Percentiles rank a stretch among this genome's conserved stretches.
Evolutionary conservation across 2,329 filamentous ascomycete genomes (phyloP).

Genomic region (Drechslerella coelobrocha): DNA sequence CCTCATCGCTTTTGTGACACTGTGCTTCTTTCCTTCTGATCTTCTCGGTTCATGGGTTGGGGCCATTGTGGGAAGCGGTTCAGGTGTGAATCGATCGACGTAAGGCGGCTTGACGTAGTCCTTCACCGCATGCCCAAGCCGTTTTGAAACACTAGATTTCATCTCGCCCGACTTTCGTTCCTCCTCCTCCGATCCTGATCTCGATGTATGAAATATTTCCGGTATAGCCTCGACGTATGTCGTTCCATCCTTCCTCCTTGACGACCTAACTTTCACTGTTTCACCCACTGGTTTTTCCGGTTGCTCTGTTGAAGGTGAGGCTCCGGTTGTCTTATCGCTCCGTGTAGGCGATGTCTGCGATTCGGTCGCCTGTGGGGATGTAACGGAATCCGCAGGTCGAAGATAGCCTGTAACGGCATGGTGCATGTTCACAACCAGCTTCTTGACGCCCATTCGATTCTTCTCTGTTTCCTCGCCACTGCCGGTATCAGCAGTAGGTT

Average conservation of each 20-base stretch:
- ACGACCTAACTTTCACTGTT: constrained; percentile 26
- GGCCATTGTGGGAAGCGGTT: constrained; percentile 14
- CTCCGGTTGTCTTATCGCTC: too few species aligned
- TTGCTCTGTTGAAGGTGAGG: constrained; percentile 9
- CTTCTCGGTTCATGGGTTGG: constrained; percentile 18
- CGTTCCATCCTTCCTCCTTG: constrained; percentile 21
- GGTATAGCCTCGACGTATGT: constrained; percentile 37
- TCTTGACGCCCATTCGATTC: constrained; percentile 38
- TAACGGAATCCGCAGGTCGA: constrained; percentile 18
- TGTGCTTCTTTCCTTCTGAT: constrained; percentile 19
- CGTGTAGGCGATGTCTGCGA: constrained; percentile 7
- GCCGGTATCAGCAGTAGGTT: constrained; percentile 13
- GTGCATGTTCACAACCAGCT: constrained; percentile 40
- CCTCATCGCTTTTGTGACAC: constrained; percentile 28
- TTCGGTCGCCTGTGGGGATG: background rate
- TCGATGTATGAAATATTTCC: constrained; percentile 20
- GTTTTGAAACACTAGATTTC: constrained; percentile 33
- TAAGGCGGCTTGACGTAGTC: constrained; percentile 45
- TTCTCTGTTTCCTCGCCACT: constrained; percentile 38
- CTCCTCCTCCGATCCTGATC: constrained; percentile 29
- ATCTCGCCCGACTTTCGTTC: constrained; percentile 12
- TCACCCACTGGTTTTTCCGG: constrained; percentile 7
- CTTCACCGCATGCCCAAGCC: constrained; percentile 34
- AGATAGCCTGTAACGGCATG: constrained; percentile 43
- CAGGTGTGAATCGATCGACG: constrained; percentile 44